Evolutionary conservation across 345 rosid species (phyloP).

Genomic region (Psidium guajava): DNA sequence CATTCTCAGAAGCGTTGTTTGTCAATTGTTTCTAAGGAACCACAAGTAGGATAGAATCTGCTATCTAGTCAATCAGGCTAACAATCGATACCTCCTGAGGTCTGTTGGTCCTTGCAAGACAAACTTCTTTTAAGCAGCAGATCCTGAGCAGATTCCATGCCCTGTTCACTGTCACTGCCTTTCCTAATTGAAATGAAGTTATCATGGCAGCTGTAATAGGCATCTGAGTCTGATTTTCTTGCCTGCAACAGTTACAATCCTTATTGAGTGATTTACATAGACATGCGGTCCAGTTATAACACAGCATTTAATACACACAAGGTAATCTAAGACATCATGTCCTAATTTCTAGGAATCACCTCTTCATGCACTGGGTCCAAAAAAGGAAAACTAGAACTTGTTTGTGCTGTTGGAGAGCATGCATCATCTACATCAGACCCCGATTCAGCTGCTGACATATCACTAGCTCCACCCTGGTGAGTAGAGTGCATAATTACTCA

Average conservation of each 20-base stretch:
- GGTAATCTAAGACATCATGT: neutral
- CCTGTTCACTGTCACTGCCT: constrained; percentile 14
- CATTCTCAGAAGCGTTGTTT: neutral
- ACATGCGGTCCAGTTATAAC: neutral
- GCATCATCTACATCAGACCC: constrained; percentile 54
- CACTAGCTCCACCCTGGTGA: constrained; percentile 43
- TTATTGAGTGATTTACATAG: neutral
- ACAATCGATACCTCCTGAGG: constrained; percentile 18
- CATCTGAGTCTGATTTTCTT: constrained; percentile 37
- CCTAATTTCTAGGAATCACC: constrained; percentile 29
- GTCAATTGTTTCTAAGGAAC: neutral
- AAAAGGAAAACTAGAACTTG: constrained; percentile 26
- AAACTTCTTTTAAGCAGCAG: constrained; percentile 6
- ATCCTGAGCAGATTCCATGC: constrained; percentile 14
- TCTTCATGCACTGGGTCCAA: constrained; percentile 48
- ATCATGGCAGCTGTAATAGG: constrained; percentile 68
- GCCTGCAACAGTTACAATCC: constrained; percentile 23
- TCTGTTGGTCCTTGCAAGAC: constrained; percentile 7
- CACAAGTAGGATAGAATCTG: neutral
- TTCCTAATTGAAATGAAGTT: constrained; percentile 25
- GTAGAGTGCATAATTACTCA: neutral
- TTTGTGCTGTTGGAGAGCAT: constrained; percentile 29
- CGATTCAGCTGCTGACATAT: constrained; percentile 42
- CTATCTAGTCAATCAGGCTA: neutral
- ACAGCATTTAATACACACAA: neutral